Percentiles rank a stretch among this genome's conserved stretches.
These are phyloP conservation scores for Fusarium sulawesiense DNA, from an alignment of 2,329 filamentous ascomycete species.

Conservation along the genomic window DNA sequence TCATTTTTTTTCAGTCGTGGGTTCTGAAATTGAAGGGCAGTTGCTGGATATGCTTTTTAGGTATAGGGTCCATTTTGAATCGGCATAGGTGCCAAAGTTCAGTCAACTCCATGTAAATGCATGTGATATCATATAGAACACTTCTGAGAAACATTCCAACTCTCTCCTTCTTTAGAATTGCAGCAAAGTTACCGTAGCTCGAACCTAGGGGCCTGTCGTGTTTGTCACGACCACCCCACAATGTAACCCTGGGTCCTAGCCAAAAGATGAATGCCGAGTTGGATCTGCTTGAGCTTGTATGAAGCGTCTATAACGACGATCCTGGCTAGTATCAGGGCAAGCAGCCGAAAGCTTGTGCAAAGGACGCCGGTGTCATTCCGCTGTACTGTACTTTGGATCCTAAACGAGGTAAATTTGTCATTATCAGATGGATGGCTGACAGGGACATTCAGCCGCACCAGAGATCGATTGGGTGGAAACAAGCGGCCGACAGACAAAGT, in stretches of 20 bases:
- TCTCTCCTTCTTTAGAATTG: neutral
- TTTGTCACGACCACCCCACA: slow-evolving; percentile 21
- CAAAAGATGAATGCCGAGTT: slow-evolving; percentile 8
- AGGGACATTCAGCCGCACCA: slow-evolving; percentile 22
- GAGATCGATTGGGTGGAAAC: neutral
- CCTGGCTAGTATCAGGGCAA: neutral
- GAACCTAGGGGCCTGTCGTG: neutral
- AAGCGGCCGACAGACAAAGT: slow-evolving; percentile 4
- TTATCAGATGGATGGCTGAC: slow-evolving; percentile 8
- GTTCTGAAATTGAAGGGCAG: neutral
- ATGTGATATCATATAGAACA: neutral
- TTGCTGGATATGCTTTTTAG: slow-evolving; percentile 4
- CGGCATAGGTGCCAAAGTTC: neutral
- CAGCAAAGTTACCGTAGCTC: neutral
- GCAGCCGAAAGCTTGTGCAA: neutral
- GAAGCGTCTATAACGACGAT: neutral
- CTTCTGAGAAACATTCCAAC: neutral
- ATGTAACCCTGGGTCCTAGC: slow-evolving; percentile 3
- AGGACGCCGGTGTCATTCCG: neutral
- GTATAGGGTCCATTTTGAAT: neutral
- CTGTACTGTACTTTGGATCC: neutral
- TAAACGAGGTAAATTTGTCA: slow-evolving; percentile 21
- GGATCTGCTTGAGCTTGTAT: slow-evolving; percentile 6
- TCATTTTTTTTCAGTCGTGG: neutral
- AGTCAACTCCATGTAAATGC: neutral